Conservation (phyloP, 805 yeast species). For the Danielozyma ontarioensis region DNA sequence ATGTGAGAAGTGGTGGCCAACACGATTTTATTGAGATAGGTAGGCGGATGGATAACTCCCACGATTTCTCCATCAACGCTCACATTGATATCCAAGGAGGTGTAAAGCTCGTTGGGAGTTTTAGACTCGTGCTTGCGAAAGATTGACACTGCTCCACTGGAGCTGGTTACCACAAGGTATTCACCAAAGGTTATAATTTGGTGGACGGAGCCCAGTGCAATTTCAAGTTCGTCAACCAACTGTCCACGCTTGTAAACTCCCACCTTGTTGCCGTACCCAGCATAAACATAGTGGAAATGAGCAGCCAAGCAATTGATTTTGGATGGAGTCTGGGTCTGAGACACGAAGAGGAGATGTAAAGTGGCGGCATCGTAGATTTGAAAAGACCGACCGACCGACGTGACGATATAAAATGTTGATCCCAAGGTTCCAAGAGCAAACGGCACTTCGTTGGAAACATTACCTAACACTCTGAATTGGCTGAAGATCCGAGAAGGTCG, state of each 20-base stretch:
- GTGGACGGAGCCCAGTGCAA: conserved; percentile 33
- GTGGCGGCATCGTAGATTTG: conserved; percentile 92
- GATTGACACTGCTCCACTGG: conserved; percentile 42
- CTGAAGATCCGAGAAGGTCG: conserved; percentile 53
- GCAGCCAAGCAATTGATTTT: conserved; percentile 70
- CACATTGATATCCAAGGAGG: conserved; percentile 51
- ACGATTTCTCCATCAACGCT: conserved; percentile 68
- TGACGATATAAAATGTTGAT: conserved; percentile 77
- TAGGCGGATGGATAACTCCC: conserved; percentile 75
- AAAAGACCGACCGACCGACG: conserved; percentile 84
- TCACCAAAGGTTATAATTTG: conserved; percentile 71
- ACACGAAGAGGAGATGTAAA: conserved; percentile 78
- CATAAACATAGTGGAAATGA: conserved; percentile 80
- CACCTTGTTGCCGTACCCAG: conserved; percentile 63
- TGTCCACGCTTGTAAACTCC: conserved; percentile 83
- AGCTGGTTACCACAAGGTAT: conserved; percentile 53
- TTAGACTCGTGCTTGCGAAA: conserved; percentile 45
- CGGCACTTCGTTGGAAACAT: conserved; percentile 82
- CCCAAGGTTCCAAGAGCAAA: conserved; percentile 89
- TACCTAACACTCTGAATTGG: conserved; percentile 82
- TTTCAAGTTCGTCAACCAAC: conserved; percentile 30
- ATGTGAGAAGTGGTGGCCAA: conserved; percentile 69
- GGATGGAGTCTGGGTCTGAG: conserved; percentile 67
- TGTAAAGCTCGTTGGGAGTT: conserved; percentile 60
- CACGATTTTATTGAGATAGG: conserved; percentile 84